Base-by-base conservation (phyloP, 768 basidiomycete species). In the Gelatoporia subvermispora region DNA sequence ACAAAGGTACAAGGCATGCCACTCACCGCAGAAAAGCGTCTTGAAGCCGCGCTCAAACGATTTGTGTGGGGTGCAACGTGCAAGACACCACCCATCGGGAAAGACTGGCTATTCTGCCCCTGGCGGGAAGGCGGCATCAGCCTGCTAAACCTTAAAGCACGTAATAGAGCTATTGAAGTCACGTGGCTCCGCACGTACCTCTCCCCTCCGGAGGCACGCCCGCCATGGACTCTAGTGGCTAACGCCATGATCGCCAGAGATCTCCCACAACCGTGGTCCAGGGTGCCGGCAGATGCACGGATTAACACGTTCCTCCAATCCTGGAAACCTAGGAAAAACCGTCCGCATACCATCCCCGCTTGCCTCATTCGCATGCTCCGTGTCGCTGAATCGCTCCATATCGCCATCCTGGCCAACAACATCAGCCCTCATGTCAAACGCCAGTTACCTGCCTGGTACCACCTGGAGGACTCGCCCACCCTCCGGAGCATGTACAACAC, bases 1-100 rank as follows among this genome's bases (percentile, higher is more conserved):
- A 46, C 62, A 0, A 46, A 50, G 5, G 62, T 58, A 10, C 59
- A 64, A 35, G 45, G 59, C 1, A 64, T 64, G 62, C 62, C 60
- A 4, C 17, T 2, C 2, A 3, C 11, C 1, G 41, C 47, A 2
- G 3, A 21, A 4, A 38, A 28, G 2, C 0, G 39, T 0, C 24
- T 52, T 2, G 23, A 31, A 2, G 47, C 37, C 10, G 17, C 46
- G 1, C 11, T 49, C 0, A 13, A 38, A 0, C 18, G 17, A 17
- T 56, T 52, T n/a, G 4, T 56, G 1, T 56, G 54, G 54, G 36
- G 48, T n/a, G 42, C 43, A 2, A 21, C 20, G 7, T 7, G 16
- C 3, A 16, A 15, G 18, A 17, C 8, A 3, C 43, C 34, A 2
- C 54, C 35, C 10, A 40, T 51, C 2, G 22, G n/a, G 3, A 47